Evolutionary conservation across 345 rosid species (phyloP), one percentile per base, ranked within the genome.

Genomic region (Angophora floribunda): DNA sequence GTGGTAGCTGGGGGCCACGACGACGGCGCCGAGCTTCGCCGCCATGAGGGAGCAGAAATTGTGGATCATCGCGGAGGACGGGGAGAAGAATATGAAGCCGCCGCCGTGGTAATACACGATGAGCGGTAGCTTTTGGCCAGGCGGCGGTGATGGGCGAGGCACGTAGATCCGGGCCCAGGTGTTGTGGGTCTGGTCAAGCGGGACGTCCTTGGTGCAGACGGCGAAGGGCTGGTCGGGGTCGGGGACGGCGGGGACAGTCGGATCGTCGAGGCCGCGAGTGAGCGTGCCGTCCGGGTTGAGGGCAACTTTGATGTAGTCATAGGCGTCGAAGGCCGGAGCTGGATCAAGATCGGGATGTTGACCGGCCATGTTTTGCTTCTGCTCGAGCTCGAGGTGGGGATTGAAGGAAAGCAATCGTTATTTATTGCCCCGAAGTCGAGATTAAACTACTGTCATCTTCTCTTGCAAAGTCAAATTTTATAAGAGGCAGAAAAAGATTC

Each of bases 41-140:
- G 92, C 87, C 9, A 92, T 21, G 15, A 50, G n/a, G 4, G 87
- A 51, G 85, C 91, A 90, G 49, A 9, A 36, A 12, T 87, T n/a
- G 47, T 93, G 91, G 52, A 57, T 11, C 5, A 21, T 0, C 47
- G 51, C 17, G 9, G 50, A 57, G 7, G 88, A 50, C 14, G 90
- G 90, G 4, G 86, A 65, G 79, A 75, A 80, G 22, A 86, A 51
- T 36, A 90, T 36, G 32, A 91, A 93, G 2, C 93, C 91, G 4
- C 93, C 95, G 16, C 89, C 91, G 30, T 93, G 95, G 57, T 89
- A 88, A 79, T 90, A 88, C 51, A 93, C 24, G 2, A 92, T 28
- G 30, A 93, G 86, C 14, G 94, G 94, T 4, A 91, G 91, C 45
- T 92, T 90, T 12, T 85, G 91, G 21, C 88, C 85, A 0, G 88